Base-by-base conservation (phyloP, 1,284 basidiomycete species). In the Ceratobasidium sp. region DNA sequence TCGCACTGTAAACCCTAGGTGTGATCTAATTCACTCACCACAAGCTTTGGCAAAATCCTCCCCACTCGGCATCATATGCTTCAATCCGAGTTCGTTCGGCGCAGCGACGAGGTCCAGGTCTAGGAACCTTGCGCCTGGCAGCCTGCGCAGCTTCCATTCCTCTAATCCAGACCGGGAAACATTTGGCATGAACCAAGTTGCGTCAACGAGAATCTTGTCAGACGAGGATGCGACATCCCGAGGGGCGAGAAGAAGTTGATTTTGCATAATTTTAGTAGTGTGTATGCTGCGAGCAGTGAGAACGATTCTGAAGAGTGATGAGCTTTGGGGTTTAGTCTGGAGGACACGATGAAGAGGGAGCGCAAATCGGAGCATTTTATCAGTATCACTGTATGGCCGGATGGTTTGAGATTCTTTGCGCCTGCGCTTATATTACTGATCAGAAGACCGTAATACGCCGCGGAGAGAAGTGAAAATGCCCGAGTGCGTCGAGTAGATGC, bases 21-120 rank as follows among this genome's bases (percentile, higher is more conserved):
- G 55, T 26, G 55, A 76, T 63, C 10, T 13, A 13, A 64, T 55
- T 18, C 1, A 83, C 91, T 81, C 86, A 96, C 95, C 91, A 82
- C 94, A 96, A 10, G 95, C 93, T 77, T 90, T 86, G 20, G 93
- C 92, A 85, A 99, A 99, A n/a, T 87, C 86, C 56, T 89, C 87
- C 42, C 87, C 87, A 23, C 88, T 86, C 3, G 97, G 97, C 90
- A 99, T 93, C 97, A 99, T 99, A 86, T 99, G 97, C 82, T 94
- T 94, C 23, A 99, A 87, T 15, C 93, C 93, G 4, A 96, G 88
- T 9, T 84, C 81, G 83, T 93, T 89, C 10, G 89, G 83, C 79
- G 89, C 91, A 1, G 93, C 91, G 28, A 95, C 92, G 68, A 91
- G 88, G 84, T 97, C 97, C 51, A 98, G 88, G 84, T 98, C 93